Conservation (phyloP, 2,329 filamentous ascomycete species). For the Fusarium sp. region DNA sequence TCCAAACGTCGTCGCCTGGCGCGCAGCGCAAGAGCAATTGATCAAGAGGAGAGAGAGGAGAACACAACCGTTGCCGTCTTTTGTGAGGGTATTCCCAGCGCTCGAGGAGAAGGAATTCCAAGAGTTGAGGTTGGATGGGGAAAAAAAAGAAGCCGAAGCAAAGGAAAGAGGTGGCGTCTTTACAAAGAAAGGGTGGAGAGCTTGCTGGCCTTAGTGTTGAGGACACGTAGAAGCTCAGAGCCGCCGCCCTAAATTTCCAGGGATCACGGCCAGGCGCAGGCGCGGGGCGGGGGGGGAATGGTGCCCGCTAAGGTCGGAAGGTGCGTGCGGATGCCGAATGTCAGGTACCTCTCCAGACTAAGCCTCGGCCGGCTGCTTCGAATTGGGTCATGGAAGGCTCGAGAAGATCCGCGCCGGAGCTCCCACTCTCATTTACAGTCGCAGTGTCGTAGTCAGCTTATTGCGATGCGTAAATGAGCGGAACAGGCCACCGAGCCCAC, state of each 20-base stretch:
- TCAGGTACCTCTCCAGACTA: slow-evolving; percentile 33
- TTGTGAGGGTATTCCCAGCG: slow-evolving; percentile 44
- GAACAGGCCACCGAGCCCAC: not conserved
- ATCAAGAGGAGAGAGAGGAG: slow-evolving; percentile 3
- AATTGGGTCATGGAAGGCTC: slow-evolving; percentile 43
- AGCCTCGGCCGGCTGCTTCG: slow-evolving; percentile 25
- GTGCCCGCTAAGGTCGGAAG: slow-evolving; percentile 41
- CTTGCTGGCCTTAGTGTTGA: slow-evolving; percentile 48
- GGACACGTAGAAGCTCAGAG: slow-evolving; percentile 55
- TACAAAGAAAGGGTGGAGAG: slow-evolving; percentile 47
- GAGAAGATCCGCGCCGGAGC: slow-evolving; percentile 22
- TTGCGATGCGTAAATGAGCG: not conserved
- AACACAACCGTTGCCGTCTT: slow-evolving; percentile 2
- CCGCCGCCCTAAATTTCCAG: slow-evolving; percentile 46
- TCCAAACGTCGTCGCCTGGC: slow-evolving; percentile 41
- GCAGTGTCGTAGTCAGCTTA: not conserved
- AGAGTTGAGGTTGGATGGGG: slow-evolving; percentile 48
- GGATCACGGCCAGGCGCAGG: slow-evolving; percentile 45
- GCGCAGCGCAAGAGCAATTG: slow-evolving; percentile 37
- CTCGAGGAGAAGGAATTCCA: slow-evolving; percentile 49
- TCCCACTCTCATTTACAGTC: too few relatives aligned
- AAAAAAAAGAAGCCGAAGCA: slow-evolving; percentile 27
- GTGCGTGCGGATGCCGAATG: slow-evolving; percentile 36
- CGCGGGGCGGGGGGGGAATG: slow-evolving; percentile 34
- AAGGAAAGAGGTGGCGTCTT: slow-evolving; percentile 46